Conservation (phyloP, 163 green algal genomes). For the Smithsoniella earleae region DNA sequence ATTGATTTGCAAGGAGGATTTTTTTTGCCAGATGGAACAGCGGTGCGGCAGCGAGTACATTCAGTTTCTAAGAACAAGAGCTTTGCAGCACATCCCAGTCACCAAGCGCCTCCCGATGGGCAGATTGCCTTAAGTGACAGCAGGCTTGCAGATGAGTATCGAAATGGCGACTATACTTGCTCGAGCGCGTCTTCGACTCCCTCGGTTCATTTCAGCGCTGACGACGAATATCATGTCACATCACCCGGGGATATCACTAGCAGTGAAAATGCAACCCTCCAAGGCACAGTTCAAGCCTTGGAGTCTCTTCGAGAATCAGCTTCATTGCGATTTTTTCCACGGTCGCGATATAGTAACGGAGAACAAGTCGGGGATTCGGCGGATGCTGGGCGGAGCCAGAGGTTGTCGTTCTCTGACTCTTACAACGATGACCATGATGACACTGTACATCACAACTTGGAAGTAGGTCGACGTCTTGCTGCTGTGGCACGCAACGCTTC, state of each 20-base stretch:
- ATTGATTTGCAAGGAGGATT: background rate
- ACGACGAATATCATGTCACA: no score
- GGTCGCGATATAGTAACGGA: no score
- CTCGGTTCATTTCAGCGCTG: conserved; percentile 14
- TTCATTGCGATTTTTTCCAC: no score
- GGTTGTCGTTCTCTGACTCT: no score
- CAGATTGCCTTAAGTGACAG: conserved; percentile 1
- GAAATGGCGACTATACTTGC: background rate
- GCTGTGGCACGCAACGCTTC: background rate
- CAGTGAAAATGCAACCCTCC: no score
- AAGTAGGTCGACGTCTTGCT: background rate
- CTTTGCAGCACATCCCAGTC: background rate
- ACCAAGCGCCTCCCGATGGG: background rate
- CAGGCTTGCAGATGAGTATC: background rate
- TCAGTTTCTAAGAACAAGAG: background rate
- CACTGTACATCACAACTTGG: no score
- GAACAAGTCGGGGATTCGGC: no score
- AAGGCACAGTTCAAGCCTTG: no score
- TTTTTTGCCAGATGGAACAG: background rate
- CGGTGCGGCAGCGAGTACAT: background rate
- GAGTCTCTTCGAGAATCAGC: no score
- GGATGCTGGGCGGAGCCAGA: no score
- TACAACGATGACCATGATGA: no score
- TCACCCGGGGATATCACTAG: no score
- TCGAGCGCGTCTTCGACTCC: background rate